Evolutionary conservation across 768 basidiomycete genomes (phyloP).

Genomic region (Mycena chlorophos): DNA sequence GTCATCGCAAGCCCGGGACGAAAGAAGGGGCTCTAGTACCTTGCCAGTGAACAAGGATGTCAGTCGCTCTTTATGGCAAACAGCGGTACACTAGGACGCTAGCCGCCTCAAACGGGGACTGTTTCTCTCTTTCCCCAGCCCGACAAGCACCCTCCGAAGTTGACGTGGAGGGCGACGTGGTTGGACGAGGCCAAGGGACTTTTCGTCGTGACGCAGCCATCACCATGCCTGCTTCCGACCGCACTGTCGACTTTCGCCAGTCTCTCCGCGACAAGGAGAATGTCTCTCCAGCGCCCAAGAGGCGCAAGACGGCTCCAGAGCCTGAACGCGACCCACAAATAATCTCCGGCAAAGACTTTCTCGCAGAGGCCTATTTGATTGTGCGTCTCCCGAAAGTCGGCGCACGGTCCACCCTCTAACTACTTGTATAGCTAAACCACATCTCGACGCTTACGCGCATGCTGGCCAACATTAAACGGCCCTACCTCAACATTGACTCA

Average conservation of each 20-base stretch:
- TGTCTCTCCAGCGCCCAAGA: constrained; percentile 45
- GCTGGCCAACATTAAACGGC: constrained; percentile 73
- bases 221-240: constrained; percentile 57
- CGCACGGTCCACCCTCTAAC: neutral
- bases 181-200: constrained; percentile 25
- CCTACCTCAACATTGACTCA: constrained; percentile 83
- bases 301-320: constrained; percentile 45
- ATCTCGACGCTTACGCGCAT: constrained; percentile 70
- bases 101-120: constrained; percentile 77
- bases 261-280: constrained; percentile 49
- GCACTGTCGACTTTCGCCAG: constrained; percentile 63
- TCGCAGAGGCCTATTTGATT: constrained; percentile 74
- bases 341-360: constrained; percentile 61
- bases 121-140: constrained; percentile 13
- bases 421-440: constrained; percentile 61
- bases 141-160: neutral
- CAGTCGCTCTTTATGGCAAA: constrained; percentile 61
- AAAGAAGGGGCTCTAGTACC: constrained; percentile 4
- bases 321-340: constrained; percentile 38
- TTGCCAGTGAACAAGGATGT: constrained; percentile 23
- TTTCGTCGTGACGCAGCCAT: neutral
- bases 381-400: constrained; percentile 34
- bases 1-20: constrained; percentile 64
- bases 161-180: constrained; percentile 13
- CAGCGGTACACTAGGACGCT: constrained; percentile 48